Base-by-base conservation (phyloP, 306 rosid genomes). In the Cyamopsis tetragonoloba region DNA sequence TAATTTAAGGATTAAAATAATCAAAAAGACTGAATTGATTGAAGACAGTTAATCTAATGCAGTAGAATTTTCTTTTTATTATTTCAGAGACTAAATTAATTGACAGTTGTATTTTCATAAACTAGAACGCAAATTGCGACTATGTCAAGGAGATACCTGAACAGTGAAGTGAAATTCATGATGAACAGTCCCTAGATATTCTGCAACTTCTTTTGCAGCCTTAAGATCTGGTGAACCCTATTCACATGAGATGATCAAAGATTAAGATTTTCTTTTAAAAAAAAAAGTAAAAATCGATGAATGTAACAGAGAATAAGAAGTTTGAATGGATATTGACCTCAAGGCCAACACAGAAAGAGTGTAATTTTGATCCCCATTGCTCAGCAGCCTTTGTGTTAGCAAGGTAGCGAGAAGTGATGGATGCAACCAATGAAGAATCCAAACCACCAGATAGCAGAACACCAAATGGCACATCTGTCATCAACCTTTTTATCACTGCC, bases 141-240 rank as follows among this genome's bases (percentile, higher is more conserved):
- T 28, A 35, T 67, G 30, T 17, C 44, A 35, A 2, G 38, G 2
- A 15, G 34, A 19, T 47, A 88, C 99, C 90, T 95, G 97, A 66
- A 95, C 95, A 20, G 96, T 95, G 43, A 85, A 95, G 54, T 70
- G 62, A 57, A 95, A 95, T 71, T 95, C 99, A 27, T 95, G 99
- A 59, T 95, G 97, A 26, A 86, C 89, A 31, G 97, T 95, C 2
- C 99, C 99, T 58, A 95, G 32, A 61, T 85, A 95, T 35, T 86
- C 95, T 7, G 97, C 96, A 79, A 95, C 99, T 79, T 90, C 97
- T 85, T 70, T 90, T 34, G 78, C 99, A 75, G 97, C 97, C 85
- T 90, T 95, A 78, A 95, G 58, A 83, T 95, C 99, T 4, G 97
- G 96, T n/a, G 99, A 95, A 15, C 96, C 97, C 99, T 95, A 83